Conservation (phyloP, 2,329 filamentous ascomycete species). For the Stachybotrys chartarum region DNA sequence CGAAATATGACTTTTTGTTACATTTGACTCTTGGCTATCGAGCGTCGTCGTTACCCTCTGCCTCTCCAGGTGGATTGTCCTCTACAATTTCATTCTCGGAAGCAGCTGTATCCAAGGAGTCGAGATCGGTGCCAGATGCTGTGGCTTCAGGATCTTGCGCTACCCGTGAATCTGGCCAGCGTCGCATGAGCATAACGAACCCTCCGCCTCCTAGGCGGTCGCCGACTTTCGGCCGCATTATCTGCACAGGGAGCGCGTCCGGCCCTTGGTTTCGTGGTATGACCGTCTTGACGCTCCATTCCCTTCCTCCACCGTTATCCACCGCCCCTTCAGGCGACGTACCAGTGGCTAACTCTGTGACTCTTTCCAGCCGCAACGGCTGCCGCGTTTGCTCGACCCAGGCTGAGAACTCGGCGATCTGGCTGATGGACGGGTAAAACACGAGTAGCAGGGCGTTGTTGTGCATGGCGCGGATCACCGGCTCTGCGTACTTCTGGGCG, state of each 20-base stretch:
- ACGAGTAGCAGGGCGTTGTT: conserved; percentile 59
- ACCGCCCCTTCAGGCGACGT: conserved; percentile 32
- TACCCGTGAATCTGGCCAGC: conserved; percentile 1
- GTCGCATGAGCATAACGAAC: conserved; percentile 30
- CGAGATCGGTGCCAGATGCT: background rate
- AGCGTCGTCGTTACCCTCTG: background rate
- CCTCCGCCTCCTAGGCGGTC: conserved; percentile 31
- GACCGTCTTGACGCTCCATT: conserved; percentile 56
- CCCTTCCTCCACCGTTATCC: conserved; percentile 43
- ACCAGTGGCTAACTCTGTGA: conserved; percentile 47
- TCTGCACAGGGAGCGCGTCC: conserved; percentile 20
- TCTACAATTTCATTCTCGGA: conserved; percentile 4
- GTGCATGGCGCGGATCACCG: conserved; percentile 50
- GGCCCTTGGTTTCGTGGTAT: conserved; percentile 16
- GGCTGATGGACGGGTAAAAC: conserved; percentile 73
- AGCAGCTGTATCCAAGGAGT: conserved; percentile 1
- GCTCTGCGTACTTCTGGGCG: conserved; percentile 40
- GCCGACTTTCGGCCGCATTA: conserved; percentile 35
- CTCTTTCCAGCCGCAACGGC: conserved; percentile 47
- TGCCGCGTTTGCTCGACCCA: conserved; percentile 44
- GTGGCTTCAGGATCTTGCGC: background rate
- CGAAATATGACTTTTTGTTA: conserved; percentile 15
- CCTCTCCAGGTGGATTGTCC: conserved; percentile 2
- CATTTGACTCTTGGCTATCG: background rate
- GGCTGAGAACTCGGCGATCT: conserved; percentile 55